Evolutionary conservation across 345 rosid genomes (phyloP).

Genomic region (Bretschneidera sinensis): DNA sequence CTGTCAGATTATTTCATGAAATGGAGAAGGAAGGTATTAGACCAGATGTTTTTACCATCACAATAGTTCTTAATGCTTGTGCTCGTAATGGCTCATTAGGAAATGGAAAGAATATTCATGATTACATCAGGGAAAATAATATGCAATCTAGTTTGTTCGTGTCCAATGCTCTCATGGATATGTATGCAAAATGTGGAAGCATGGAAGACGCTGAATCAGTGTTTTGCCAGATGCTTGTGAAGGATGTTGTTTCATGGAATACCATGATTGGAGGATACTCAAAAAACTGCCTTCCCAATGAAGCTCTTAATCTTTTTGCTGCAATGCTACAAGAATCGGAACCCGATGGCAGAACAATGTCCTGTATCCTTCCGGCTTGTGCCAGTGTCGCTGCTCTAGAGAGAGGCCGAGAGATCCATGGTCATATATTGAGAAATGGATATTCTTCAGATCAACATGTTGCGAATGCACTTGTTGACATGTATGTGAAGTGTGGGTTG

Average conservation of each 20-base stretch:
- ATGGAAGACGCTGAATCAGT: conserved; percentile 51
- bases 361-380: conserved; percentile 71
- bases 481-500: conserved; percentile 67
- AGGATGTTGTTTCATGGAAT: conserved; percentile 69
- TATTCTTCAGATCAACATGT: conserved; percentile 43
- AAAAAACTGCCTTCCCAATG: conserved; percentile 50
- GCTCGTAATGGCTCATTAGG: conserved; percentile 50
- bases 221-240: conserved; percentile 41
- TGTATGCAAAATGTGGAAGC: conserved; percentile 79
- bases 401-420: conserved; percentile 65
- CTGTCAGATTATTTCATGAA: conserved; percentile 42
- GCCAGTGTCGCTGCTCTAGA: conserved; percentile 65
- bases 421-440: conserved; percentile 44
- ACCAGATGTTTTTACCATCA: conserved; percentile 46
- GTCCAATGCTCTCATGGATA: conserved; percentile 65
- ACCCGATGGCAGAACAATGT: conserved; percentile 55
- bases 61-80: conserved; percentile 63
- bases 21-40: conserved; percentile 49
- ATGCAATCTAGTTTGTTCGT: conserved; percentile 45
- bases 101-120: conserved; percentile 51
- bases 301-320: conserved; percentile 47
- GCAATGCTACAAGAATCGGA: conserved; percentile 36
- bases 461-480: conserved; percentile 62
- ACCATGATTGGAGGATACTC: conserved; percentile 69
- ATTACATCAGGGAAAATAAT: conserved; percentile 40